Percentiles rank a stretch among this genome's conserved stretches.
phyloP scores from a whole-genome alignment of 148 eudicot species.

The Vaccinium macrocarpon region DNA sequence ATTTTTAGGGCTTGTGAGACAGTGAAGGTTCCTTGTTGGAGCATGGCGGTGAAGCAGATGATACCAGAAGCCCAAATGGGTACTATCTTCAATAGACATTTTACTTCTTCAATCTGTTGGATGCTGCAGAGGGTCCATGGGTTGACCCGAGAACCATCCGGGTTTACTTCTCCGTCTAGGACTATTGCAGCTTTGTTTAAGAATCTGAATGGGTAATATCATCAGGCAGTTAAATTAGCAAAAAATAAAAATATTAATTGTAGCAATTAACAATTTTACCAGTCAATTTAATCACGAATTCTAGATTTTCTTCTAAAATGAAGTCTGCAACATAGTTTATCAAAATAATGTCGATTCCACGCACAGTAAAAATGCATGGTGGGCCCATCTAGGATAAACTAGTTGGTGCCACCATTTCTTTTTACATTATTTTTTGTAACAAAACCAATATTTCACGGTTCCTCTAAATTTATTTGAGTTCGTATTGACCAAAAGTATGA shows the following conservation, averaged over 20 bases:
- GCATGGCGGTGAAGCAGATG: conserved; percentile 42
- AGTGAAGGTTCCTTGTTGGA: conserved; percentile 46
- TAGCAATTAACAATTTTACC: neutral
- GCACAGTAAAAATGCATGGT: too few relatives aligned
- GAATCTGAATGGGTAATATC: neutral
- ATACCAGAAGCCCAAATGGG: conserved; percentile 69
- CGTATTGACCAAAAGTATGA: too few relatives aligned
- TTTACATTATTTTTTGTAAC: too few relatives aligned
- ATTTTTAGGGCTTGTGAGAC: conserved; percentile 51
- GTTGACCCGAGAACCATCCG: conserved; percentile 36
- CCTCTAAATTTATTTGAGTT: too few relatives aligned
- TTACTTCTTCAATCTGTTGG: conserved; percentile 73
- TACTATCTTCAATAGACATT: conserved; percentile 61
- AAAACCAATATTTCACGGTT: too few relatives aligned
- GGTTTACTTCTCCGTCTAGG: conserved; percentile 17
- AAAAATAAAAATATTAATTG: too few relatives aligned
- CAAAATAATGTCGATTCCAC: too few relatives aligned
- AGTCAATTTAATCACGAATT: neutral
- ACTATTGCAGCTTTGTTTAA: conserved; percentile 4
- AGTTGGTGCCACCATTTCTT: too few relatives aligned
- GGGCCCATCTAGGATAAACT: too few relatives aligned
- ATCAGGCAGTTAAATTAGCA: too few relatives aligned
- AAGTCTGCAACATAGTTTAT: too few relatives aligned
- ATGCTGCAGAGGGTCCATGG: conserved; percentile 63
- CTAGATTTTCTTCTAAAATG: too few relatives aligned